Evolutionary conservation across 2,329 filamentous ascomycete genomes (phyloP).

Genomic region (Diaporthe nobilis): DNA sequence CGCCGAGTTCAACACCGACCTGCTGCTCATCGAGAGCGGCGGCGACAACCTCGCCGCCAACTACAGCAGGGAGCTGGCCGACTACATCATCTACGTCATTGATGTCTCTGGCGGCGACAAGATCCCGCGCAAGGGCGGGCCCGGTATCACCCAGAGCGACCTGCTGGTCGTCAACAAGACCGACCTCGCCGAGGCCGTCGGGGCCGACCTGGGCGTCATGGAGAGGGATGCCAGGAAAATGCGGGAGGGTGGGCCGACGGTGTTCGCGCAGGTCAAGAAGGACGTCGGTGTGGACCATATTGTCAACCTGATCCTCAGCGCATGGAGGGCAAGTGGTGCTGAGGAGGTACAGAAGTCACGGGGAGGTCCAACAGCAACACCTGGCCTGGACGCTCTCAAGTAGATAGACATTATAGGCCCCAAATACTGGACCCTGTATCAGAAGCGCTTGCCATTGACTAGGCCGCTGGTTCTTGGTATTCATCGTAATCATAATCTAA

Average conservation of each 20-base stretch:
- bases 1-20: conserved; percentile 81
- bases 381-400: conserved; percentile 61
- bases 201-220: conserved; percentile 93
- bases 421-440: neutral
- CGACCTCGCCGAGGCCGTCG: conserved; percentile 90
- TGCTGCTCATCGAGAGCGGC: conserved; percentile 94
- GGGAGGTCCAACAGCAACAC: conserved; percentile 72
- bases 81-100: conserved; percentile 99
- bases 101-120: conserved; percentile 98
- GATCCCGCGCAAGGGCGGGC: conserved; percentile 94
- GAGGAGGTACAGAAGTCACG: conserved; percentile 68
- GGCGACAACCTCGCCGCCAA: conserved; percentile 98
- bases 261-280: conserved; percentile 98
- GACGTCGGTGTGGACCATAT: conserved; percentile 88
- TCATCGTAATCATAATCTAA: conserved; percentile 24
- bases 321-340: conserved; percentile 93
- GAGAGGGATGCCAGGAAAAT: conserved; percentile 95
- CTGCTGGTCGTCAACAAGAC: conserved; percentile 97
- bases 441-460: conserved; percentile 2
- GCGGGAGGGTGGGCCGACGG: conserved; percentile 93
- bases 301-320: conserved; percentile 87
- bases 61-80: conserved; percentile 93
- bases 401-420: neutral
- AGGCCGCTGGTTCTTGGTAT: conserved; percentile 19
- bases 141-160: conserved; percentile 97